Conservation (phyloP, 2,329 filamentous ascomycete species). For the Pseudocercospora pini-densiflorae region DNA sequence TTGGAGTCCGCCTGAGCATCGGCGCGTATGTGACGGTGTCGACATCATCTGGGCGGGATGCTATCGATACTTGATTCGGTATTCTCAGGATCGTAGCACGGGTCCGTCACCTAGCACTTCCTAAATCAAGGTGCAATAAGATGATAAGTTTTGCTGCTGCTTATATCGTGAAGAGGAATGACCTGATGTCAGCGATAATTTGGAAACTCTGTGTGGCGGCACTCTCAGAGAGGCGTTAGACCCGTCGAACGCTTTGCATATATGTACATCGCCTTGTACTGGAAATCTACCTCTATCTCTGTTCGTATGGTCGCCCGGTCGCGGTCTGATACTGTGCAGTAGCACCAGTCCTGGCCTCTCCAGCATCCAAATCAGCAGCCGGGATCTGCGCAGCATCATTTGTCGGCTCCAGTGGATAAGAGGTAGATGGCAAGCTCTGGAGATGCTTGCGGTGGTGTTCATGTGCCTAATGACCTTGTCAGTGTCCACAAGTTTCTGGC, state of each 20-base stretch:
- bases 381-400: slow-evolving; percentile 64
- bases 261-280: slow-evolving; percentile 14
- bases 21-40: too few relatives aligned
- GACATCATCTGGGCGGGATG: too few relatives aligned
- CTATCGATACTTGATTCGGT: too few relatives aligned
- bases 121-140: too few relatives aligned
- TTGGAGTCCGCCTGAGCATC: too few relatives aligned
- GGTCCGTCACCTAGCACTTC: too few relatives aligned
- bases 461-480: slow-evolving; percentile 67
- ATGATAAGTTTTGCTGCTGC: too few relatives aligned
- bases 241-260: not conserved
- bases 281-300: slow-evolving; percentile 54
- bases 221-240: not conserved
- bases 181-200: too few relatives aligned
- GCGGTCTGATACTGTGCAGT: slow-evolving; percentile 54
- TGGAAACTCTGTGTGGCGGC: too few relatives aligned
- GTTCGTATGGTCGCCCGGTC: slow-evolving; percentile 62
- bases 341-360: slow-evolving; percentile 37
- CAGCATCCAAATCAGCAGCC: slow-evolving; percentile 44
- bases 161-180: too few relatives aligned
- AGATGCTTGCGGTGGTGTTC: slow-evolving; percentile 86
- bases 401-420: slow-evolving; percentile 70
- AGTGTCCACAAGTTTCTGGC: not conserved
- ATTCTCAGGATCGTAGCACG: too few relatives aligned
- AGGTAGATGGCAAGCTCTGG: slow-evolving; percentile 75